Base-by-base conservation (phyloP, 2,329 filamentous ascomycete species). In the Alternaria brassicae region DNA sequence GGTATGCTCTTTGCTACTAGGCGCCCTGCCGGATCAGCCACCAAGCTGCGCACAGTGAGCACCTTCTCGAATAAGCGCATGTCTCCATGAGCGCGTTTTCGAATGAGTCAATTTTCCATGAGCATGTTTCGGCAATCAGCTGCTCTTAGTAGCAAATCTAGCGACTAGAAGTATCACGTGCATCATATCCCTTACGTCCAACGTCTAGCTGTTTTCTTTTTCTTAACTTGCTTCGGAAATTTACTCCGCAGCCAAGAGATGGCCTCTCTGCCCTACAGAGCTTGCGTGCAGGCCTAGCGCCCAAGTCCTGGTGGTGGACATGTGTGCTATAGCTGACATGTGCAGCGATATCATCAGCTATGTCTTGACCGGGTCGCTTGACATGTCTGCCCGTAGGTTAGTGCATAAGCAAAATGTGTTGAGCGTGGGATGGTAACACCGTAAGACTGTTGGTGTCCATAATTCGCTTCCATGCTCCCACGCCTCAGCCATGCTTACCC, bases 251-350 rank as follows among this genome's bases (percentile, higher is more conserved):
- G 19, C 28, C 28, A 47, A 47, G 4, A 32, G 0, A 47, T 4
- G 3, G 44, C 28, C 28, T 3, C 17, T n/a, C 30, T 13, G 13
- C 4, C 2, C 17, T 5, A 10, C 13, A 12, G 17, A 6, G 3
- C 6, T 23, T 17, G 12, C 4, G 6, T 12, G 10, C 5, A 17
- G 10, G 17, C 4, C 37, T 39, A 0, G 0, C 10, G 1, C 2
- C 36, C 6, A 10, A 21, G 8, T 5, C 13, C 17, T 15, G 0
- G 17, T 15, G 5, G 21, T 0, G 12, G 15, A 12, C 0, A 25
- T 1, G 0, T 2, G 10, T 41, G 21, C 12, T 15, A 9, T 25
- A 6, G 0, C 0, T 10, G 21, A 15, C 12, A n/a, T n/a, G n/a
- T n/a, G n/a, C n/a, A n/a, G n/a, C n/a, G n/a, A n/a, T n/a, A n/a